Base-by-base conservation (phyloP, 2,329 filamentous ascomycete genomes). In the Sarocladiaceae sp. region DNA sequence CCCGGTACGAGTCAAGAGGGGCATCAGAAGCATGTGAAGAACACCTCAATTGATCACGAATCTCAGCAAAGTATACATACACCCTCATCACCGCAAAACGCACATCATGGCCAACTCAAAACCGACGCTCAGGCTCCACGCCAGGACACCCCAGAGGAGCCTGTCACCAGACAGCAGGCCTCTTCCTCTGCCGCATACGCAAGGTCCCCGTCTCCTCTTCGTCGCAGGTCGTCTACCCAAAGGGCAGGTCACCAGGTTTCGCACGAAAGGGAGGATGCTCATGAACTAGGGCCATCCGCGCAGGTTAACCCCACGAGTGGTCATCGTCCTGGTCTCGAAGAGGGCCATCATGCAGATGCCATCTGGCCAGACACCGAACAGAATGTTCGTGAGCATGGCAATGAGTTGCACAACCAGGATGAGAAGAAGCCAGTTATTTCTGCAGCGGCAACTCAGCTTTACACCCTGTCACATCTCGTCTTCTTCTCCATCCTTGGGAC, bases 401-500 rank as follows among this genome's bases (percentile, higher is more conserved):
- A 32, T 12, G 21, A 21, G n/a, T n/a, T 26, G 12, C 15, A 27
- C 12, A 15, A 26, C n/a, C 27, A 41, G 9, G 18, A 41, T 3
- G 32, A 34, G 19, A 37, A 43, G 10, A 32, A 42, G 3, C 45
- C 37, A n/a, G n/a, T n/a, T 2, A 61, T 73, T 19, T 82, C 80
- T 2, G 67, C 62, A 46, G 56, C 69, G 21, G 69, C 69, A 7
- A 83, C 78, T 2, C 66, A 79, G 54, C 53, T 84, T 48, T 87
- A 89, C 64, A 89, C 82, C 2, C 59, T 89, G 48, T 89, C 87
- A 1, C 88, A 95, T 62, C 77, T 96, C 19, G 72, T 94, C 47
- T 73, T 96, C 57, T 96, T 95, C 64, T 82, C 90, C 15, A 74
- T 96, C 15, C 65, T 91, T 31, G 91, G 91, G 27, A 93, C 89